These are phyloP conservation scores for Alternaria gansuensis DNA, from an alignment of 2,329 filamentous ascomycete species.

Conservation along the genomic window DNA sequence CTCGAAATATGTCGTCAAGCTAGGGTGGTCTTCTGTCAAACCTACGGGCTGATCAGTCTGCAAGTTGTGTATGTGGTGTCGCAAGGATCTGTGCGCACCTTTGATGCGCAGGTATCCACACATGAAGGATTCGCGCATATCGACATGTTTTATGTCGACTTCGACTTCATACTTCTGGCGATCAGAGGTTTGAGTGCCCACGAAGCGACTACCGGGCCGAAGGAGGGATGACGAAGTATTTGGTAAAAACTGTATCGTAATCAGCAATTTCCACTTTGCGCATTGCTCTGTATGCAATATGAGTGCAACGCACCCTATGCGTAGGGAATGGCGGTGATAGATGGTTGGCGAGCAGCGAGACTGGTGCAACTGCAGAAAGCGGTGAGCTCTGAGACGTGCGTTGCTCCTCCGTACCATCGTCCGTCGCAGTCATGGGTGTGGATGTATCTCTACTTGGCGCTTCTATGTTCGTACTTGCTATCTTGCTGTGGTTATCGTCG, in stretches of 20 bases:
- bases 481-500: slow-evolving; percentile 42
- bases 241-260: slow-evolving; percentile 68
- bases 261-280: slow-evolving; percentile 31
- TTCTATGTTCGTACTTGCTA: slow-evolving; percentile 45
- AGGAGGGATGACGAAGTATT: slow-evolving; percentile 86
- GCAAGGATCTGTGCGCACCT: slow-evolving; percentile 64
- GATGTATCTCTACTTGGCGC: slow-evolving; percentile 49
- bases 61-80: neutral
- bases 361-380: slow-evolving; percentile 40
- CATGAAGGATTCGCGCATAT: slow-evolving; percentile 91
- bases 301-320: slow-evolving; percentile 43
- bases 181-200: slow-evolving; percentile 91
- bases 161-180: slow-evolving; percentile 93
- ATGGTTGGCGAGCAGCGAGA: slow-evolving; percentile 38
- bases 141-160: slow-evolving; percentile 95
- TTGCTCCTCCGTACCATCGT: slow-evolving; percentile 50
- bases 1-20: slow-evolving; percentile 97
- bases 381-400: slow-evolving; percentile 47
- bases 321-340: slow-evolving; percentile 47
- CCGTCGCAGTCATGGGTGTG: slow-evolving; percentile 51
- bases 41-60: slow-evolving; percentile 62
- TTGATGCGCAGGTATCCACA: slow-evolving; percentile 96
- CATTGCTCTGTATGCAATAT: slow-evolving; percentile 1
- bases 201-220: slow-evolving; percentile 85
- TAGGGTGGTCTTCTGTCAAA: slow-evolving; percentile 93